Percentiles rank a stretch among this genome's conserved stretches.
Conservation (phyloP, 2,329 filamentous ascomycete genomes). For the Remersonia thermophila region DNA sequence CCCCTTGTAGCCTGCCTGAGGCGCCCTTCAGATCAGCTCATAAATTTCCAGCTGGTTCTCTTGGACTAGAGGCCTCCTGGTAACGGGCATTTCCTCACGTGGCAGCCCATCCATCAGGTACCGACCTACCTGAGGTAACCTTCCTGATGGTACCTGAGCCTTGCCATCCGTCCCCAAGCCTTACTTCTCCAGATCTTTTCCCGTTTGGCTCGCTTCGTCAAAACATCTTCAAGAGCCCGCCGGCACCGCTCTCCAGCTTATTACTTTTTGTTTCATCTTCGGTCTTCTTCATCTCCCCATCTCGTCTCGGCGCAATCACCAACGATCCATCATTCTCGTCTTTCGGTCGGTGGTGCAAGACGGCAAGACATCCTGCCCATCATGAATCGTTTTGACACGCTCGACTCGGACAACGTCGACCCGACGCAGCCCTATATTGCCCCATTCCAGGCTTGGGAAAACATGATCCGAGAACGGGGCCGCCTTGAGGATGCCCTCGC, state of each 20-base stretch:
- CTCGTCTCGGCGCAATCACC: not conserved
- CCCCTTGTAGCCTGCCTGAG: not conserved
- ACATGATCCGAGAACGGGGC: not conserved
- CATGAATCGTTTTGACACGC: conserved; percentile 7
- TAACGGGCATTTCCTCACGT: too few relatives aligned
- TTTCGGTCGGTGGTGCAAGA: too few relatives aligned
- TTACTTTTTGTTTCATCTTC: too few relatives aligned
- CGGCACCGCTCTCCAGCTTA: too few relatives aligned
- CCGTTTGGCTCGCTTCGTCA: too few relatives aligned
- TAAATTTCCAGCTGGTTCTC: not conserved
- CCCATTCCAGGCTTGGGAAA: conserved; percentile 7
- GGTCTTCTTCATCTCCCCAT: not conserved
- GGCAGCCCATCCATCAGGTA: too few relatives aligned
- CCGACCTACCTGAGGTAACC: too few relatives aligned
- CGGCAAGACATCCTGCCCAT: conserved; percentile 2
- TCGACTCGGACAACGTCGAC: conserved; percentile 3
- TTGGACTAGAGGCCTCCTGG: too few relatives aligned
- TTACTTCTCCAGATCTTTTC: too few relatives aligned
- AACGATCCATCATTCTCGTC: not conserved
- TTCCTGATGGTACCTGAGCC: too few relatives aligned
- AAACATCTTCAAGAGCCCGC: too few relatives aligned
- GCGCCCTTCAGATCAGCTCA: not conserved
- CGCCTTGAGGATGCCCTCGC: conserved; percentile 4
- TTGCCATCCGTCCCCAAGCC: too few relatives aligned
- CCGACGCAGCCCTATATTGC: conserved; percentile 7